These are phyloP conservation scores for Agaricus subrufescens DNA, from an alignment of 768 basidiomycete species.

Conservation along the genomic window DNA sequence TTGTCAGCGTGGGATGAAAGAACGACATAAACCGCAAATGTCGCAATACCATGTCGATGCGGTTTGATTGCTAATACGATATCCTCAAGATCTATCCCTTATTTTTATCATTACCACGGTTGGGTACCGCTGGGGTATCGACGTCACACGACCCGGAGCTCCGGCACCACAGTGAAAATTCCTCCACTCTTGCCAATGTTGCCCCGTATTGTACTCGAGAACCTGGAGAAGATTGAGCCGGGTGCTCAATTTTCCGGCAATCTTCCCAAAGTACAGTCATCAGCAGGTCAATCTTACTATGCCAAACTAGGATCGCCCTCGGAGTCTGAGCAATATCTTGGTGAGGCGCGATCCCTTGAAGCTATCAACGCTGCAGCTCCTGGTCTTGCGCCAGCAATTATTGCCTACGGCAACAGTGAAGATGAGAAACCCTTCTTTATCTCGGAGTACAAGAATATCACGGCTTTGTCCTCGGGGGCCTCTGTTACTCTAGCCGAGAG, in stretches of 20 bases:
- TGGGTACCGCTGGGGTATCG: background rate
- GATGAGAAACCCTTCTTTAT: constrained; percentile 58
- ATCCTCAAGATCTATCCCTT: no score
- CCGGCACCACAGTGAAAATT: no score
- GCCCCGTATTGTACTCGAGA: background rate
- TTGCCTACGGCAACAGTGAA: constrained; percentile 41
- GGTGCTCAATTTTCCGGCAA: constrained; percentile 39
- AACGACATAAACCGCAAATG: background rate
- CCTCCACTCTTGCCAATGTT: background rate
- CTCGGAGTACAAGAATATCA: constrained; percentile 67
- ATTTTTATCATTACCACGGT: no score
- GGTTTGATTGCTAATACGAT: background rate
- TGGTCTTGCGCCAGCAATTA: constrained; percentile 54
- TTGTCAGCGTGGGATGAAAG: constrained; percentile 9
- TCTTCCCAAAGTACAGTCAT: constrained; percentile 48
- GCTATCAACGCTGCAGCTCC: constrained; percentile 64
- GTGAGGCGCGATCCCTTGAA: constrained; percentile 66
- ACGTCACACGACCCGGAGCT: constrained; percentile 3
- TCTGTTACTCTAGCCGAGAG: constrained; percentile 52
- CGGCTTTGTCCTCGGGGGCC: constrained; percentile 37
- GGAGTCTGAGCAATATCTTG: constrained; percentile 62
- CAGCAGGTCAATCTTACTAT: constrained; percentile 55
- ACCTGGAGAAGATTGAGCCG: constrained; percentile 47
- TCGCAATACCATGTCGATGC: background rate
- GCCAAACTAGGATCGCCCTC: constrained; percentile 49